These are phyloP conservation scores for Scedosporium apiospermum DNA, from an alignment of 2,329 filamentous ascomycete genomes.

Conservation along the genomic window DNA sequence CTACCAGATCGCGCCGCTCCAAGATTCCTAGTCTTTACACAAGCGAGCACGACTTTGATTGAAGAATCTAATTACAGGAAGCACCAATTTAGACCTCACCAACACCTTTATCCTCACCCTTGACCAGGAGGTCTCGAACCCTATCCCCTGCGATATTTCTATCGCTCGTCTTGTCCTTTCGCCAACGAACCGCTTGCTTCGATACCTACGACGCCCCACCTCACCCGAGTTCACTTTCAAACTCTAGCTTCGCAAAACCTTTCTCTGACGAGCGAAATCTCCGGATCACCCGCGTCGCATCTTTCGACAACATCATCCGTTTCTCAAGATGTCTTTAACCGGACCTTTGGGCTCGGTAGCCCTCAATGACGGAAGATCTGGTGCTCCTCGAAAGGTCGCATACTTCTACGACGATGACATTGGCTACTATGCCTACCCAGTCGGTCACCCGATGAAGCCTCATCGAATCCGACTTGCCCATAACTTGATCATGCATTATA, in stretches of 20 bases:
- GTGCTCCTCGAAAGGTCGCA: conserved; percentile 68
- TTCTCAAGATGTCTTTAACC: neutral
- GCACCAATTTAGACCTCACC: neutral
- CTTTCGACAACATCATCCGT: neutral
- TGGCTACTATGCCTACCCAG: conserved; percentile 95
- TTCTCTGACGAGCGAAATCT: neutral
- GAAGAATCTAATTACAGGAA: neutral
- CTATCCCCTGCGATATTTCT: neutral
- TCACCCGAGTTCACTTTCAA: too few species aligned
- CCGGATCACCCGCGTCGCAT: neutral
- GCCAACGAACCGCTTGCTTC: neutral
- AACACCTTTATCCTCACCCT: too few species aligned
- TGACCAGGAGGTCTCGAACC: too few species aligned
- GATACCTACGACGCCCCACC: neutral
- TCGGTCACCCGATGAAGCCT: conserved; percentile 97
- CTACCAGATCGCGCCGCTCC: neutral
- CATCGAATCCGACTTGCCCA: conserved; percentile 93
- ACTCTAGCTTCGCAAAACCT: too few species aligned
- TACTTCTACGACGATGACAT: conserved; percentile 99
- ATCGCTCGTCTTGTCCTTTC: neutral
- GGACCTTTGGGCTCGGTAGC: conserved; percentile 31
- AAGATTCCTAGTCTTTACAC: neutral
- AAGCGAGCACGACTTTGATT: neutral
- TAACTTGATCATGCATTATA: conserved; percentile 92
- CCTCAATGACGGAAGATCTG: conserved; percentile 25